phyloP scores from a whole-genome alignment of 1,284 basidiomycete genomes.

The Coniferiporia sulphurascens region DNA sequence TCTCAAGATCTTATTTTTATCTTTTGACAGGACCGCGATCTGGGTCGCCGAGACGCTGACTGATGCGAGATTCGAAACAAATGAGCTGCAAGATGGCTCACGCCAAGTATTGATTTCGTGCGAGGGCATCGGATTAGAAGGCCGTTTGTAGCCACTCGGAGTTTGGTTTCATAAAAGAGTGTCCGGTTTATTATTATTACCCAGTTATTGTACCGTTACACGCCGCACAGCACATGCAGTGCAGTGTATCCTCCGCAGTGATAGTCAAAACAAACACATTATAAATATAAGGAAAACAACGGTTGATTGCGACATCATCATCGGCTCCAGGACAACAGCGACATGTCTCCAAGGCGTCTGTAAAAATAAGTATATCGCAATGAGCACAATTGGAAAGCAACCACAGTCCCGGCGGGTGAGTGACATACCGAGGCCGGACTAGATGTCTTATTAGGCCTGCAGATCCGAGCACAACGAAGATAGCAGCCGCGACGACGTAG shows the following conservation, averaged over 20 bases:
- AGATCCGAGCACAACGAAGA: conserved; percentile 87
- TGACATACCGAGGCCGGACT: conserved; percentile 79
- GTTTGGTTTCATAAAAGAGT: not conserved
- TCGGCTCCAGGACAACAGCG: conserved; percentile 83
- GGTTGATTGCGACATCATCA: conserved; percentile 11
- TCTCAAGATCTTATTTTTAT: conserved; percentile 10
- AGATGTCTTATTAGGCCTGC: conserved; percentile 89
- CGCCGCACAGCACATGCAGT: not conserved
- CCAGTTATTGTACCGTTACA: not conserved
- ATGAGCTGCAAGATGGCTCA: conserved; percentile 31
- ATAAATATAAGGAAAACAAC: conserved; percentile 1
- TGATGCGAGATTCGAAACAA: conserved; percentile 52
- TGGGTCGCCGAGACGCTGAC: conserved; percentile 64
- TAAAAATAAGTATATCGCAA: conserved; percentile 3
- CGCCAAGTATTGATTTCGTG: conserved; percentile 44
- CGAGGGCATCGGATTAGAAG: conserved; percentile 39
- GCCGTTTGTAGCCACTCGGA: not conserved
- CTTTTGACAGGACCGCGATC: conserved; percentile 55
- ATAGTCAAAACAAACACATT: conserved; percentile 3
- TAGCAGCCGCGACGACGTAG: conserved; percentile 84
- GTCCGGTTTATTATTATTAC: not conserved
- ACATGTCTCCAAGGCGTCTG: conserved; percentile 80
- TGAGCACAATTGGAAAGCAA: conserved; percentile 3
- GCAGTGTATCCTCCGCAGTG: not conserved
- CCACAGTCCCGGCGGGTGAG: conserved; percentile 17